Evolutionary conservation across 2,329 filamentous ascomycete species (phyloP), one percentile per base, ranked within the genome.

Genomic region (Exserohilum turcica): DNA sequence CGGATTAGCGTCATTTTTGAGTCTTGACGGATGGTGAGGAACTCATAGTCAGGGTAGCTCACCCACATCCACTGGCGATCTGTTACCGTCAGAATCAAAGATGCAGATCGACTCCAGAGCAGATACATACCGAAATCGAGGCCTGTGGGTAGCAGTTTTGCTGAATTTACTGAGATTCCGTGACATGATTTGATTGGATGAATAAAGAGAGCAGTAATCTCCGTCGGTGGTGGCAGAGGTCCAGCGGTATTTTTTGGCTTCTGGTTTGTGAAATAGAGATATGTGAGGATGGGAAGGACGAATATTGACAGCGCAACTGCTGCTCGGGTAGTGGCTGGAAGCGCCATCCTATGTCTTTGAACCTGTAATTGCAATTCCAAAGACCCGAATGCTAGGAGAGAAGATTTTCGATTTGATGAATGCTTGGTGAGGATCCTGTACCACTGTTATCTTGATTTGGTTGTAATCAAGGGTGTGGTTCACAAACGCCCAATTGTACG

Each of bases 51-150:
- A 13, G 78, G 74, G 2, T 79, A 77, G 29, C 82, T 78, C 42
- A 86, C 78, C 70, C 87, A 84, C 85, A 88, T 88, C 85, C 85
- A 88, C 58, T 83, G 81, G 6, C 85, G 77, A 66, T 88, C 86
- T 72, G 33, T 6, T 15, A 5, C 13, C n/a, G 43, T 65, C n/a
- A 65, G 47, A 4, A 32, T 28, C n/a, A n/a, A n/a, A n/a, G n/a
- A n/a, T n/a, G n/a, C n/a, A n/a, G n/a, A n/a, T n/a, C n/a, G n/a
- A n/a, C 3, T 16, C 33, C 13, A 10, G 2, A 32, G 9, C 10
- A 18, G 49, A 24, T 44, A 8, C 42, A 21, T 66, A 72, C 70
- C 70, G 10, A 87, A 76, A 38, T 85, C 82, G 9, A 88, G 77
- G 0, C 85, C 85, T 3, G 83, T 80, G 39, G 78, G 79, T 29